Evolutionary conservation across 768 basidiomycete species (phyloP).

Genomic region (Serendipita sp.): DNA sequence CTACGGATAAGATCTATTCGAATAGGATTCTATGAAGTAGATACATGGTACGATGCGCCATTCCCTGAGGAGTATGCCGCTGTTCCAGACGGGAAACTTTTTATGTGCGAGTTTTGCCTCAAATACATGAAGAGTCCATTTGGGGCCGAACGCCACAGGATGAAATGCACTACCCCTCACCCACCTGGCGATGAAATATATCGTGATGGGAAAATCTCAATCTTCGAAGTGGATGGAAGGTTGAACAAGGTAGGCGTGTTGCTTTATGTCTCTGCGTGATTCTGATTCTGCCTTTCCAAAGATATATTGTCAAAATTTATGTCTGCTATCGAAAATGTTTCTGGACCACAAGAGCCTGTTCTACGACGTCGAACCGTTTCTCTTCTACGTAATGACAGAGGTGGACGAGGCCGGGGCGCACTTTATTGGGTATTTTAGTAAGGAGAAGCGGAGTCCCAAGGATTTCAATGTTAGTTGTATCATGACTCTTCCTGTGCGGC

Average conservation of each 20-base stretch:
- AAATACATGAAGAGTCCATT: conserved; percentile 97
- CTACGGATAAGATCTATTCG: conserved; percentile 76
- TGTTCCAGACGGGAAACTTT: conserved; percentile 80
- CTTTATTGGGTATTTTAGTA: conserved; percentile 97
- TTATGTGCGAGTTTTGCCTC: conserved; percentile 96
- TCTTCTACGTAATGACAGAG: conserved; percentile 97
- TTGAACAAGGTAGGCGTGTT: conserved; percentile 65
- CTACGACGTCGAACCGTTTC: conserved; percentile 97
- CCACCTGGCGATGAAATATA: conserved; percentile 99
- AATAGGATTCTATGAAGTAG: conserved; percentile 82
- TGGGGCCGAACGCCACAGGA: conserved; percentile 66
- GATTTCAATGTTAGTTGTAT: conserved; percentile 98
- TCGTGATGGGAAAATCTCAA: conserved; percentile 69
- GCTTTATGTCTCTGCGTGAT: not conserved
- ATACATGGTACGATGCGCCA: conserved; percentile 98
- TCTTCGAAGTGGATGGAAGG: conserved; percentile 96
- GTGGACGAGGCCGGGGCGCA: conserved; percentile 76
- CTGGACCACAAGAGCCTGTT: conserved; percentile 97
- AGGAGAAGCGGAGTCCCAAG: conserved; percentile 93
- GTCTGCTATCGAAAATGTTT: conserved; percentile 96
- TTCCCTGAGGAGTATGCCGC: conserved; percentile 95
- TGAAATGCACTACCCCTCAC: conserved; percentile 89
- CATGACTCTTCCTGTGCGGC: conserved; percentile 93
- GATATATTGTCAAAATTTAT: conserved; percentile 99
- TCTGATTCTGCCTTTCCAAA: conserved; percentile 19